Evolutionary conservation across 345 rosid species (phyloP).

Genomic region (Populus euphratica): DNA sequence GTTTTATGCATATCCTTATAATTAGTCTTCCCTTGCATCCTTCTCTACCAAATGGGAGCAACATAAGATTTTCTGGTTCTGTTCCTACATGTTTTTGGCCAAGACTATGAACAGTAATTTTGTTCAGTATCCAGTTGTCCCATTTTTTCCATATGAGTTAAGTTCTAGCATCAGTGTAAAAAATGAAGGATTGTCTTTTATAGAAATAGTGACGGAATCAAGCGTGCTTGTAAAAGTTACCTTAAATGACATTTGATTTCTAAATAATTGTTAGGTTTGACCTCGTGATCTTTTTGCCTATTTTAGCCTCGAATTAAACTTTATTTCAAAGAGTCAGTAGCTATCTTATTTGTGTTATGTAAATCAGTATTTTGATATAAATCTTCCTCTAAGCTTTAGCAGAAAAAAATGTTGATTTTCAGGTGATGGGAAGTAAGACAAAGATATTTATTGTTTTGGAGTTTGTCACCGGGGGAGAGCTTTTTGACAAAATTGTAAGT

Average conservation of each 20-base stretch:
- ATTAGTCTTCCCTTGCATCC: slow-evolving; percentile 1
- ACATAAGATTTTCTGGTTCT: background rate
- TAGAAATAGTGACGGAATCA: background rate
- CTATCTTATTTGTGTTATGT: background rate
- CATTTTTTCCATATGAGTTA: background rate
- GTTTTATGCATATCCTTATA: background rate
- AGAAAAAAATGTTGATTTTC: background rate
- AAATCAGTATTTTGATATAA: background rate
- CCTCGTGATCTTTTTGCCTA: background rate
- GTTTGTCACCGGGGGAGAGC: slow-evolving; percentile 32
- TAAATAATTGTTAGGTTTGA: background rate
- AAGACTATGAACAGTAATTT: background rate
- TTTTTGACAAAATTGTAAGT: slow-evolving; percentile 34
- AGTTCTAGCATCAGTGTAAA: background rate
- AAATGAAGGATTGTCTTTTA: background rate
- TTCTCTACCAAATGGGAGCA: background rate
- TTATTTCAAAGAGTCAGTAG: background rate
- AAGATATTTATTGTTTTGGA: slow-evolving; percentile 34
- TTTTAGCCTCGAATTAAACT: background rate
- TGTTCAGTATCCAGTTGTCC: background rate
- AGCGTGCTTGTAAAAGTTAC: background rate
- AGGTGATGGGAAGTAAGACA: slow-evolving; percentile 35
- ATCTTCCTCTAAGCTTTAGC: background rate
- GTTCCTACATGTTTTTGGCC: background rate
- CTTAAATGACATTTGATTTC: background rate